Conservation (phyloP, 2,329 filamentous ascomycete species). For the Pleurostoma richardsiae region DNA sequence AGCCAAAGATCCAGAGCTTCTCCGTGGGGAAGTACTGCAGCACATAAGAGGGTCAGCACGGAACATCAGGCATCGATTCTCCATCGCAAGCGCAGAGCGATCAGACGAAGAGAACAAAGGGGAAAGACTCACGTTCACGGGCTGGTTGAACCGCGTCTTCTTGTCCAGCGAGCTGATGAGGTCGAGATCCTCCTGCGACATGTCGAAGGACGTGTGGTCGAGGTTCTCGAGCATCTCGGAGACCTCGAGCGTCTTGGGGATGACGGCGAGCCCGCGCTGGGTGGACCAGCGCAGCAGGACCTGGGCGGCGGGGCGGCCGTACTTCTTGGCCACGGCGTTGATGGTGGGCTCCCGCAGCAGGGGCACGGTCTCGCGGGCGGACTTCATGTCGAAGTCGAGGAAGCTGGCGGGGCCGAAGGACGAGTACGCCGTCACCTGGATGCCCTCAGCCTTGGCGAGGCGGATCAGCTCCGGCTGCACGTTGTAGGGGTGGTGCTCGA, state of each 20-base stretch:
- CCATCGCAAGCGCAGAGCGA: too few species aligned
- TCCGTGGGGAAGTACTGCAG: constrained; percentile 51
- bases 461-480: constrained; percentile 68
- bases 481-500: constrained; percentile 88
- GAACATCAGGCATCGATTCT: not conserved
- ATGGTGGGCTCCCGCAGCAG: constrained; percentile 68
- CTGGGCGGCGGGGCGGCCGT: constrained; percentile 71
- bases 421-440: constrained; percentile 77
- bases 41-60: not conserved
- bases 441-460: constrained; percentile 64
- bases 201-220: constrained; percentile 60
- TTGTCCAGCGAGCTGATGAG: constrained; percentile 61
- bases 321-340: constrained; percentile 60
- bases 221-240: constrained; percentile 60
- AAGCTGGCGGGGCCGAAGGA: constrained; percentile 78
- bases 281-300: constrained; percentile 84
- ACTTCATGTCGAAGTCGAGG: constrained; percentile 69
- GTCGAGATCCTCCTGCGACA: constrained; percentile 61
- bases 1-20: constrained; percentile 54
- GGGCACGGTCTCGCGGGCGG: constrained; percentile 58
- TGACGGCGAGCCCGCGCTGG: constrained; percentile 74
- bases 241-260: constrained; percentile 65
- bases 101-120: constrained; percentile 1
- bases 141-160: constrained; percentile 72
- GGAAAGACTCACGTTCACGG: constrained; percentile 27